Evolutionary conservation across 495 filamentous ascomycete species (phyloP).

Genomic region (Penicillium soppii): DNA sequence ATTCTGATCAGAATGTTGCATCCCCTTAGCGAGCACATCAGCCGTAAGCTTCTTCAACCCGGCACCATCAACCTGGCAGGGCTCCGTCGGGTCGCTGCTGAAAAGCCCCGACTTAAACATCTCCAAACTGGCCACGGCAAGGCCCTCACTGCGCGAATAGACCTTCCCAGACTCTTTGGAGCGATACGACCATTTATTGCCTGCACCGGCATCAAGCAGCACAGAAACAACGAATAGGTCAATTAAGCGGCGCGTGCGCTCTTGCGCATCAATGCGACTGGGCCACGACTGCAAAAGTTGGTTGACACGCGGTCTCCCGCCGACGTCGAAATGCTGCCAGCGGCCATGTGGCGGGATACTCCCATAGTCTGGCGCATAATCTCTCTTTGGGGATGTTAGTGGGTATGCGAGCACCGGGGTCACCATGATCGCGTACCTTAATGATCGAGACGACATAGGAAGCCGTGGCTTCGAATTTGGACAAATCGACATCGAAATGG

Average conservation of each 20-base stretch:
- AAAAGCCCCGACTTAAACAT: slow-evolving; percentile 98
- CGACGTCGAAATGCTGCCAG: slow-evolving; percentile 72
- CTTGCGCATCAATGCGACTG: slow-evolving; percentile 57
- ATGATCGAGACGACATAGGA: slow-evolving; percentile 95
- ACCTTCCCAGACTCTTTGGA: slow-evolving; percentile 83
- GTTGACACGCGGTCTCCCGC: slow-evolving; percentile 64
- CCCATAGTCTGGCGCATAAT: slow-evolving; percentile 82
- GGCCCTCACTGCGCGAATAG: slow-evolving; percentile 84
- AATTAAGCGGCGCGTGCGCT: slow-evolving; percentile 62
- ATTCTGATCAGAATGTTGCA: slow-evolving; percentile 81
- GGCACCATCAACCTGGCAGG: slow-evolving; percentile 83
- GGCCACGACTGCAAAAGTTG: slow-evolving; percentile 67
- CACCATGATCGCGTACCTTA: slow-evolving; percentile 59
- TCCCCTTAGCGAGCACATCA: slow-evolving; percentile 69
- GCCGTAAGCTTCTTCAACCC: slow-evolving; percentile 75
- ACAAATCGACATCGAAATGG: slow-evolving; percentile 91
- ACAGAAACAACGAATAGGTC: slow-evolving; percentile 70
- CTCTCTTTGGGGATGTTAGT: slow-evolving; percentile 58
- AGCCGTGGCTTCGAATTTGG: slow-evolving; percentile 83
- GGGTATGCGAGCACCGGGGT: slow-evolving; percentile 4
- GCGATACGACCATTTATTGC: slow-evolving; percentile 75
- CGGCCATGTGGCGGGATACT: slow-evolving; percentile 73
- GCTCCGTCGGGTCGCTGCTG: slow-evolving; percentile 76
- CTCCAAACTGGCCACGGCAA: slow-evolving; percentile 91
- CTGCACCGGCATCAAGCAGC: slow-evolving; percentile 66